Conservation (phyloP, 805 yeast species). For the Jamesozyma gamospora region DNA sequence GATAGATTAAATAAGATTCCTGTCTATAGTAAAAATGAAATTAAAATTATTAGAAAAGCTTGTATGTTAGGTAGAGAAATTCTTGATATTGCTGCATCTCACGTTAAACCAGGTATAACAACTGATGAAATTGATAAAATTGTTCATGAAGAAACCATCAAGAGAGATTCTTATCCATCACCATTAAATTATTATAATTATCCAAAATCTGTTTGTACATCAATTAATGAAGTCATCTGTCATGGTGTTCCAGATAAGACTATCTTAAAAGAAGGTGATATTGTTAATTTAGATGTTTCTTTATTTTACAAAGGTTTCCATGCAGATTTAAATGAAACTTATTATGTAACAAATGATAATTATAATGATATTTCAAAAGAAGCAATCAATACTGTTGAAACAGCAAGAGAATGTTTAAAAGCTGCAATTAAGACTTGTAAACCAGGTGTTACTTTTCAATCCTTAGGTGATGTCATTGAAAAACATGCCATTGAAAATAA, state of each 20-base stretch:
- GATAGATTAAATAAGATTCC: slow-evolving; percentile 61
- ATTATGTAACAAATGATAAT: slow-evolving; percentile 90
- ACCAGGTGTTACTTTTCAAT: slow-evolving; percentile 85
- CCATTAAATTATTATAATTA: slow-evolving; percentile 89
- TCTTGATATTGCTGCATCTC: slow-evolving; percentile 79
- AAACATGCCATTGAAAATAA: slow-evolving; percentile 68
- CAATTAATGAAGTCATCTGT: slow-evolving; percentile 90
- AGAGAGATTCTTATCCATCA: slow-evolving; percentile 86
- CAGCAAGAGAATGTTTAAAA: slow-evolving; percentile 80
- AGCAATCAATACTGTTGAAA: slow-evolving; percentile 81
- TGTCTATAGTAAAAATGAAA: slow-evolving; percentile 54
- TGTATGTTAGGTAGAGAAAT: slow-evolving; percentile 74
- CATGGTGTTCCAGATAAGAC: slow-evolving; percentile 96
- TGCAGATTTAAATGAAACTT: slow-evolving; percentile 92
- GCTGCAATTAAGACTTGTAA: slow-evolving; percentile 75
- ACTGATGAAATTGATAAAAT: slow-evolving; percentile 85
- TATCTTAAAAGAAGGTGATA: slow-evolving; percentile 84
- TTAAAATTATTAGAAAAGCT: slow-evolving; percentile 67
- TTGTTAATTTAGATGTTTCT: slow-evolving; percentile 82
- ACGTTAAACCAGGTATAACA: slow-evolving; percentile 77
- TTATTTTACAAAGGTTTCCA: slow-evolving; percentile 81
- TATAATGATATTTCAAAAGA: slow-evolving; percentile 58
- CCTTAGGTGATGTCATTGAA: slow-evolving; percentile 81
- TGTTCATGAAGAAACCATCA: slow-evolving; percentile 80
- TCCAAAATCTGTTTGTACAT: slow-evolving; percentile 88